phyloP scores from a whole-genome alignment of 208 protist genomes.

The Angomonas deanei region DNA sequence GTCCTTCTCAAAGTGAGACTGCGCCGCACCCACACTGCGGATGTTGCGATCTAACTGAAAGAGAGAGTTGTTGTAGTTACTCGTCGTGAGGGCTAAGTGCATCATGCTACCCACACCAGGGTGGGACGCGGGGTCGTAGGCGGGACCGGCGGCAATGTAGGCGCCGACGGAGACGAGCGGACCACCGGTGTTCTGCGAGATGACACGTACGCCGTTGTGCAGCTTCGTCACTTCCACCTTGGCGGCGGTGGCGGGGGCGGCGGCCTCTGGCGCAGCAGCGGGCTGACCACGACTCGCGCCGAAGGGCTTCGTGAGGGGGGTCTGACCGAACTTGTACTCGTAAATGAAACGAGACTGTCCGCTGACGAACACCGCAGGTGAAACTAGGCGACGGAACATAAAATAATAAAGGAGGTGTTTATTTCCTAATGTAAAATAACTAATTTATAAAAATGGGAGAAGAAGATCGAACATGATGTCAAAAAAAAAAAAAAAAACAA shows the following conservation, averaged over 20 bases:
- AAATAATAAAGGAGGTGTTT: not conserved
- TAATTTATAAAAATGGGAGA: not conserved
- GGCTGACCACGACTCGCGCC: not conserved
- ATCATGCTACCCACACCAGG: slow-evolving; percentile 70
- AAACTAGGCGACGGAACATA: slow-evolving; percentile 53
- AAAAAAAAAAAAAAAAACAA: slow-evolving; percentile 3
- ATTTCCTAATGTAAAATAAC: not conserved
- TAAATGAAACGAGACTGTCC: slow-evolving; percentile 47
- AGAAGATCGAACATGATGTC: not conserved
- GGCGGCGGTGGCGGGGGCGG: not conserved
- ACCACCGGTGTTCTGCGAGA: slow-evolving; percentile 67
- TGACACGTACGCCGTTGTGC: slow-evolving; percentile 77
- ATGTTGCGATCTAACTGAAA: slow-evolving; percentile 84
- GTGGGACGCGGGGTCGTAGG: slow-evolving; percentile 64
- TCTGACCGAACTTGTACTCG: slow-evolving; percentile 78
- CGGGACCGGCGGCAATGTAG: slow-evolving; percentile 78
- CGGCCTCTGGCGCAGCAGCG: not conserved
- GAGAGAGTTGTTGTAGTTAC: slow-evolving; percentile 79
- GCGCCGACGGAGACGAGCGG: slow-evolving; percentile 72
- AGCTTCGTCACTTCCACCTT: slow-evolving; percentile 65
- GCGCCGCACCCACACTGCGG: slow-evolving; percentile 59
- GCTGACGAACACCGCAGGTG: slow-evolving; percentile 10
- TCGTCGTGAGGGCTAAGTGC: slow-evolving; percentile 73
- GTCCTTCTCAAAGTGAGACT: slow-evolving; percentile 71
- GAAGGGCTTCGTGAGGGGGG: slow-evolving; percentile 43